These are phyloP conservation scores for Magnusiomyces tetraspermus DNA, from an alignment of 1,139 yeast species.

Conservation along the genomic window DNA sequence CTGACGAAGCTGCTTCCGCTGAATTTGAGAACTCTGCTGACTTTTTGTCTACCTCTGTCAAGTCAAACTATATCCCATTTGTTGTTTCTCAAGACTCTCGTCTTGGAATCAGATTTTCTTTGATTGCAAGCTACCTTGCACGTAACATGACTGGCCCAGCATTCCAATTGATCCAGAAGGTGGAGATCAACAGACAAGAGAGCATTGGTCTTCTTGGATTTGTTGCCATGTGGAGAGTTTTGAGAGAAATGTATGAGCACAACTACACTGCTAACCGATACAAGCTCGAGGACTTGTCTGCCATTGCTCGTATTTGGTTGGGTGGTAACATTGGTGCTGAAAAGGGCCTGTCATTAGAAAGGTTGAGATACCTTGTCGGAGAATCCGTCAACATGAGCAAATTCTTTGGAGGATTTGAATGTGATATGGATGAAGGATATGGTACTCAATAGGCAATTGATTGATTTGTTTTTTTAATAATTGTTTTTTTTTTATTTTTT, in stretches of 20 bases:
- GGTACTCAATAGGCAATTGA: slow-evolving; percentile 16
- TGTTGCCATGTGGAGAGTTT: slow-evolving; percentile 24
- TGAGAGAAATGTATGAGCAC: slow-evolving; percentile 15
- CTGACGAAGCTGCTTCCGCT: not conserved
- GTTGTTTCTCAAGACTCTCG: slow-evolving; percentile 23
- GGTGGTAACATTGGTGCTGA: slow-evolving; percentile 32
- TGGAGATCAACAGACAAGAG: slow-evolving; percentile 18
- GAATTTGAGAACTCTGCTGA: slow-evolving; percentile 2
- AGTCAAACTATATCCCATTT: slow-evolving; percentile 9
- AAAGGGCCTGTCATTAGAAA: slow-evolving; percentile 25
- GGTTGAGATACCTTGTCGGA: slow-evolving; percentile 29
- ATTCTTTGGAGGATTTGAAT: slow-evolving; percentile 26
- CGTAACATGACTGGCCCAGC: slow-evolving; percentile 18
- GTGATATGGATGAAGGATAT: slow-evolving; percentile 24
- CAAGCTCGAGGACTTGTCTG: slow-evolving; percentile 20
- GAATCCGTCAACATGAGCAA: slow-evolving; percentile 27
- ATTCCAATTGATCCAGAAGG: slow-evolving; percentile 18
- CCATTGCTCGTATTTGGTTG: slow-evolving; percentile 31
- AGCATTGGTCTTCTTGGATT: slow-evolving; percentile 32
- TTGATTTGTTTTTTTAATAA: no score
- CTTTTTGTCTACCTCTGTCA: slow-evolving; percentile 14
- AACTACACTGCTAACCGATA: slow-evolving; percentile 8
- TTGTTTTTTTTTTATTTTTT: no score
- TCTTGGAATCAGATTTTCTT: slow-evolving; percentile 25
- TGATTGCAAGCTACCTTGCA: slow-evolving; percentile 21